These are phyloP conservation scores for Gossypium davidsonii DNA, from an alignment of 441 rosid species.

Conservation along the genomic window DNA sequence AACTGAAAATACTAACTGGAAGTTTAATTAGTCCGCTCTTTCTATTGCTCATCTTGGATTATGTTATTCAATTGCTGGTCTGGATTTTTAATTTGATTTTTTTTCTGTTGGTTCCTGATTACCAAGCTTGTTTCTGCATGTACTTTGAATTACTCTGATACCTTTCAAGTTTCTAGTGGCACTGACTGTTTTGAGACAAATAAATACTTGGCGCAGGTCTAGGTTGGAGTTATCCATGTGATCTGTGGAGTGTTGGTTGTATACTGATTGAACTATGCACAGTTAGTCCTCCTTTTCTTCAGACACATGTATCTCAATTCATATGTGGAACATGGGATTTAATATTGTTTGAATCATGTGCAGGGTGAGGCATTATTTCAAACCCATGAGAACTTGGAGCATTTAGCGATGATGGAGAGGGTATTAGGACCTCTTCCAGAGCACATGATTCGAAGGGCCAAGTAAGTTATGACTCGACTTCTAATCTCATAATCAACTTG, in stretches of 20 bases:
- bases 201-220: constrained; percentile 42
- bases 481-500: background rate
- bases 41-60: background rate
- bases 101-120: background rate
- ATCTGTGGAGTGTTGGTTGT: constrained; percentile 84
- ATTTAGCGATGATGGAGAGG: constrained; percentile 92
- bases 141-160: background rate
- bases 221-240: constrained; percentile 89
- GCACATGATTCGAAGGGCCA: constrained; percentile 58
- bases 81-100: background rate
- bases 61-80: background rate
- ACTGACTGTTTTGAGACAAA: background rate
- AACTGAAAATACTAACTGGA: background rate
- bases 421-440: constrained; percentile 72
- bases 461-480: constrained; percentile 27
- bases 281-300: constrained; percentile 30
- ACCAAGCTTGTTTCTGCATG: background rate
- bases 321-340: background rate
- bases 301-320: background rate
- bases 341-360: constrained; percentile 10
- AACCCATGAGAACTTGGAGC: constrained; percentile 80
- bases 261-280: constrained; percentile 68
- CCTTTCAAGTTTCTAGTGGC: background rate
- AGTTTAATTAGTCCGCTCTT: background rate
- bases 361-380: constrained; percentile 80